These are phyloP conservation scores for Paratinospora sagittata DNA, from an alignment of 164 flowering plant species.

Conservation along the genomic window DNA sequence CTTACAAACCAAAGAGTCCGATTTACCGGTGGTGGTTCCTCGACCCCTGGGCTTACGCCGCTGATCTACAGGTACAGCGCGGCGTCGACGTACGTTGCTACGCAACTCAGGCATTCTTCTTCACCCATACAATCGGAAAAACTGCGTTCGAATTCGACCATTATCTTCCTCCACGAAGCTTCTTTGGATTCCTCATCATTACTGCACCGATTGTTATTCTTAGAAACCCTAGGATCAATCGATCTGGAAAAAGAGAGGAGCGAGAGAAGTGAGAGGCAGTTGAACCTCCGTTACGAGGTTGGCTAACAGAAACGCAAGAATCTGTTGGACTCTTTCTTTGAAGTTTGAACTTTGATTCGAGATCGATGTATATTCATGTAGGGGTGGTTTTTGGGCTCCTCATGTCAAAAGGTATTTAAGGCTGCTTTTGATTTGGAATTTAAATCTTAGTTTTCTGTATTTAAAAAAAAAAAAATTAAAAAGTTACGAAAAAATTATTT, in stretches of 20 bases:
- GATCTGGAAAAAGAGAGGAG: not conserved
- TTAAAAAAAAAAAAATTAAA: too few relatives aligned
- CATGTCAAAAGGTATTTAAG: too few relatives aligned
- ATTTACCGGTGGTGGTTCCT: constrained; percentile 21
- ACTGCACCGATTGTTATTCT: constrained; percentile 1
- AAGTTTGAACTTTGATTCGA: too few relatives aligned
- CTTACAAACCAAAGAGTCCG: constrained; percentile 10
- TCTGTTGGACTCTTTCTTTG: too few relatives aligned
- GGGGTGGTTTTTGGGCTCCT: too few relatives aligned
- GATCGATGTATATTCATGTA: too few relatives aligned
- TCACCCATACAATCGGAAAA: constrained; percentile 45
- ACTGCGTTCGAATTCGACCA: constrained; percentile 24
- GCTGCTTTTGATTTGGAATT: too few relatives aligned
- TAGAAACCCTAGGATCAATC: constrained; percentile 3
- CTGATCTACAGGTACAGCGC: constrained; percentile 29
- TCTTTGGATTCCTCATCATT: constrained; percentile 15
- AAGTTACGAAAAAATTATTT: too few relatives aligned
- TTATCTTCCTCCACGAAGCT: constrained; percentile 26
- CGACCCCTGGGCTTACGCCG: constrained; percentile 15
- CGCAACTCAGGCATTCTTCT: constrained; percentile 70
- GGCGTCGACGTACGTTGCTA: constrained; percentile 50
- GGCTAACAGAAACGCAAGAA: too few relatives aligned
- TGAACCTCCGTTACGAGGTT: too few relatives aligned
- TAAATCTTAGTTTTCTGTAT: too few relatives aligned
- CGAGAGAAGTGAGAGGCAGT: too few relatives aligned